A percentile compares a stretch with the other conserved stretches of the same genome.
These are phyloP conservation scores for Pterothamnion heteromorphum DNA, from an alignment of 31 red algal species.

Conservation along the genomic window DNA sequence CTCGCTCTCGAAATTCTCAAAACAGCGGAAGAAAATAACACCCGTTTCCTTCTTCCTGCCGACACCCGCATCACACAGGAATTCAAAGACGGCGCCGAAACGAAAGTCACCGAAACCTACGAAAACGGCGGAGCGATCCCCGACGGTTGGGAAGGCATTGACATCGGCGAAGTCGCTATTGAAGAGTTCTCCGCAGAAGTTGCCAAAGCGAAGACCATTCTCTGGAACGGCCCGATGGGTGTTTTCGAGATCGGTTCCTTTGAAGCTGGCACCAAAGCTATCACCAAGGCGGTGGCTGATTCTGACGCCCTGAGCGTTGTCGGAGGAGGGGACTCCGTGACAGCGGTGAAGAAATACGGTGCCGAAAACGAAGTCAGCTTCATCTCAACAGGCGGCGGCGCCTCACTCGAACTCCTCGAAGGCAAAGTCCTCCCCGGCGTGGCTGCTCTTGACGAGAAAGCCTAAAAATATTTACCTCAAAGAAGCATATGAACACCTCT, in stretches of 20 bases:
- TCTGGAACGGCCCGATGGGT: conserved; percentile 99
- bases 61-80: conserved; percentile 90
- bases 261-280: conserved; percentile 89
- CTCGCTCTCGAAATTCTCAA: conserved; percentile 64
- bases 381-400: conserved; percentile 99
- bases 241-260: conserved; percentile 97
- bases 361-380: conserved; percentile 82
- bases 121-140: conserved; percentile 68
- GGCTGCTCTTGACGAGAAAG: conserved; percentile 92
- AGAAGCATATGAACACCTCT: no score
- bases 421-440: conserved; percentile 97
- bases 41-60: conserved; percentile 76
- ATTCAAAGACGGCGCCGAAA: conserved; percentile 84
- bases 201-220: conserved; percentile 77
- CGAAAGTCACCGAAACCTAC: conserved; percentile 64
- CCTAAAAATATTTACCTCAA: no score
- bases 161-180: conserved; percentile 78
- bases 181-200: conserved; percentile 66
- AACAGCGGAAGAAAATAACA: conserved; percentile 69
- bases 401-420: conserved; percentile 93
- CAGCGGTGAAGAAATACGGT: conserved; percentile 91
- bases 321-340: conserved; percentile 99
- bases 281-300: conserved; percentile 86
- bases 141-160: conserved; percentile 97
- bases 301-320: conserved; percentile 81